These are phyloP conservation scores for Hypsizygus marmoreus DNA, from an alignment of 768 basidiomycete species.

Conservation along the genomic window DNA sequence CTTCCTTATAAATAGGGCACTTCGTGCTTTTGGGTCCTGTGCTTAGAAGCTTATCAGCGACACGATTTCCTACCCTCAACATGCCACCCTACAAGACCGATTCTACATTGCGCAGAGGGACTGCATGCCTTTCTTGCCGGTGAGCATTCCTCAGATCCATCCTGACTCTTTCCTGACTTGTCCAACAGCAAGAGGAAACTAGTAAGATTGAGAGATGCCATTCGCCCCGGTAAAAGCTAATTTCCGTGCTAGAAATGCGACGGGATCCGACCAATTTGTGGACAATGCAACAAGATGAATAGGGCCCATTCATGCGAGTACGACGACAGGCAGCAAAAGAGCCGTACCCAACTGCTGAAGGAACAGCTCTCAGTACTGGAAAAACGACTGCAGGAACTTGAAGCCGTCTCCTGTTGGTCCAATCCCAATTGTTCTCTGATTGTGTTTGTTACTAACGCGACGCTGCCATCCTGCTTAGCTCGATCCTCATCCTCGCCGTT, in stretches of 20 bases:
- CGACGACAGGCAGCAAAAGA: conserved; percentile 61
- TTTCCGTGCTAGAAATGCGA: conserved; percentile 57
- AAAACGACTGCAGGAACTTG: conserved; percentile 53
- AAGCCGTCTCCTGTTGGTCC: conserved; percentile 32
- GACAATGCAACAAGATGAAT: conserved; percentile 57
- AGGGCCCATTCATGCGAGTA: conserved; percentile 55
- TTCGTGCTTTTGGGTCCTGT: too few relatives aligned
- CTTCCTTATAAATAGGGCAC: too few relatives aligned
- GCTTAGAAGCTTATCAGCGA: too few relatives aligned
- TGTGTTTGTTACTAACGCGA: too few relatives aligned
- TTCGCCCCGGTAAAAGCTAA: background rate
- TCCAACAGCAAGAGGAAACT: conserved; percentile 42
- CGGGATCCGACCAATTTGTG: conserved; percentile 55
- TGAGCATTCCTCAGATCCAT: conserved; percentile 22
- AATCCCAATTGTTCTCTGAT: conserved; percentile 1
- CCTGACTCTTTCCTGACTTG: background rate
- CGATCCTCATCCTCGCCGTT: conserved; percentile 9
- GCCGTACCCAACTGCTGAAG: conserved; percentile 57
- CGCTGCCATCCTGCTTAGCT: background rate
- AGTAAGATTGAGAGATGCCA: conserved; percentile 27
- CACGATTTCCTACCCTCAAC: background rate
- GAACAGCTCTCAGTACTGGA: conserved; percentile 58
- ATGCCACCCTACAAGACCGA: conserved; percentile 24
- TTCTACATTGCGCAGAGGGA: conserved; percentile 37
- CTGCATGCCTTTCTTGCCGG: conserved; percentile 48